Evolutionary conservation across 441 rosid species (phyloP).

Genomic region (Iberis amara): DNA sequence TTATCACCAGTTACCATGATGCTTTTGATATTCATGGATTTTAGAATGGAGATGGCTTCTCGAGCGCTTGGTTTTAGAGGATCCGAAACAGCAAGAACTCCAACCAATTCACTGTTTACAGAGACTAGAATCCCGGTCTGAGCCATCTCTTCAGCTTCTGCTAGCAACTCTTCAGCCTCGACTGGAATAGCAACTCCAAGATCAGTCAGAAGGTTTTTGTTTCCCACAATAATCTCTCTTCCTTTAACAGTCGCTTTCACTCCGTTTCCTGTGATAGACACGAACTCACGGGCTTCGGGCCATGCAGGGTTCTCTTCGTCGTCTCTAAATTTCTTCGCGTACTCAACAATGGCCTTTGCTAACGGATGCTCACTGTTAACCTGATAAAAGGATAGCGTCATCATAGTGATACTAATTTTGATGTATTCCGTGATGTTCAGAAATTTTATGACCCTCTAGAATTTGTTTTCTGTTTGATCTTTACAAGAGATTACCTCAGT

Average conservation of each 20-base stretch:
- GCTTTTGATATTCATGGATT: constrained; percentile 68
- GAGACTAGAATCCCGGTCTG: constrained; percentile 79
- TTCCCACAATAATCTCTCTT: constrained; percentile 65
- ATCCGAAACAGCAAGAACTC: constrained; percentile 72
- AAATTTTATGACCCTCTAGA: not conserved
- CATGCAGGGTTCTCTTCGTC: constrained; percentile 70
- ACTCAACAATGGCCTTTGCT: constrained; percentile 77
- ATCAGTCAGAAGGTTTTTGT: constrained; percentile 61
- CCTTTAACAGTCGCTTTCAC: constrained; percentile 61
- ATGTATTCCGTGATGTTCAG: not conserved
- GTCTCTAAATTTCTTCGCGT: constrained; percentile 66
- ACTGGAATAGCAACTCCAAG: constrained; percentile 39
- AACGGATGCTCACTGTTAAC: constrained; percentile 89
- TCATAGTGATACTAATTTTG: not conserved
- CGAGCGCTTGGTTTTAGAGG: constrained; percentile 63
- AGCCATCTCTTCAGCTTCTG: constrained; percentile 65
- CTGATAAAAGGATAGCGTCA: constrained; percentile 31
- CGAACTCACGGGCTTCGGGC: constrained; percentile 72
- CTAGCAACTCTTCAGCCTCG: constrained; percentile 65
- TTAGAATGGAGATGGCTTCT: constrained; percentile 71
- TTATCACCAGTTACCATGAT: constrained; percentile 93
- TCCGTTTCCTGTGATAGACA: constrained; percentile 74
- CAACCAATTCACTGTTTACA: constrained; percentile 51
- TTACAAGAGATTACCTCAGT: constrained; percentile 53
- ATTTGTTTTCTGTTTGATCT: not conserved